Evolutionary conservation across 108 stramenopile genomes (phyloP), one percentile per base, ranked within the genome.

Genomic region (Nitzschia sp.): DNA sequence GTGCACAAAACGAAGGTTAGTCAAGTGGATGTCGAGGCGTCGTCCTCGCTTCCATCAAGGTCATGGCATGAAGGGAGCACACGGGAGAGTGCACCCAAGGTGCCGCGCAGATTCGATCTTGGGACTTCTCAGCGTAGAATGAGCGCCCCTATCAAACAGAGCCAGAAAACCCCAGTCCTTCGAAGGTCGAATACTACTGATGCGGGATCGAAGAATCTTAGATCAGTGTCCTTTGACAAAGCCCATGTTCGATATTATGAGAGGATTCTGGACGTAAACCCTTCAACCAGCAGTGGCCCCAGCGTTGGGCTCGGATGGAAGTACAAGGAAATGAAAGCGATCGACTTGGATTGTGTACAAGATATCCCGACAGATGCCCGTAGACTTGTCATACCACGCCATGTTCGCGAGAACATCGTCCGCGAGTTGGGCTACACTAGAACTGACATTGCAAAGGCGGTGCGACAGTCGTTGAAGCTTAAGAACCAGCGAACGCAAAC

Each of bases 291-390:
- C 4, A 77, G 64, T n/a, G 90, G 90, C 11, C 83, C 85, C 0
- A 87, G 87, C 5, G 27, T 91, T 0, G 64, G 76, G 11, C 49
- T 91, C 9, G 87, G 86, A 2, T 91, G 87, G 90, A 72, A 74
- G 0, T 86, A 81, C 59, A 67, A 59, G 57, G 48, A 34, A 46
- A 55, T 8, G 36, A 54, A n/a, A 59, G 65, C 59, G 15, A 51
- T 30, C 15, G 0, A 25, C 3, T 71, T 56, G 63, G 74, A 56
- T 35, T n/a, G 11, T 27, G 36, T 59, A 46, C 32, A 57, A 54
- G 51, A 29, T 19, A 35, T 24, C 13, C 3, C 9, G 9, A 51
- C 48, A 6, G 54, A 67, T 26, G 15, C 32, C 27, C 47, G 31
- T 26, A 30, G 25, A 17, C 17, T 67, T 1, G 61, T 31, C 69